Evolutionary conservation across 257 asterid species (phyloP).

Genomic region (Capsicum baccatum): DNA sequence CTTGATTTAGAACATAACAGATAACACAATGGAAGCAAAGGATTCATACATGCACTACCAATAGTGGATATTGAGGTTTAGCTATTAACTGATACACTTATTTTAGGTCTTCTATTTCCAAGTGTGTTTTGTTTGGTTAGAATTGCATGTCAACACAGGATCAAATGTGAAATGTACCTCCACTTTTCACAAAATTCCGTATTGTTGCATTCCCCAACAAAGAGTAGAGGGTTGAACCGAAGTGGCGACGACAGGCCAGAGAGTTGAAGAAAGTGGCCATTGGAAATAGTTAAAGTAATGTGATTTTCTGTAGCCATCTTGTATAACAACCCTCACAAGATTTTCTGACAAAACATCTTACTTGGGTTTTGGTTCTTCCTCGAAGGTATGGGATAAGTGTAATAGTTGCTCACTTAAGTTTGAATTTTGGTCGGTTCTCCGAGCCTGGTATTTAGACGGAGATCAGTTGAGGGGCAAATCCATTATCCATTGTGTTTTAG

Average conservation of each 20-base stretch:
- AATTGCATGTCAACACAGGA: neutral
- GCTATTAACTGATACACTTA: neutral
- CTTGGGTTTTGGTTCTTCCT: neutral
- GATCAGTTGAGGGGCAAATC: neutral
- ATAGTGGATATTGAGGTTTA: neutral
- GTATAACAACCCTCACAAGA: neutral
- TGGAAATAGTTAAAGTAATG: neutral
- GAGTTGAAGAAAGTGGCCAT: neutral
- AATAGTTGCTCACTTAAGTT: neutral
- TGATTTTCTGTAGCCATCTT: neutral
- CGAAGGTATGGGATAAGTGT: neutral
- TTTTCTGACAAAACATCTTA: neutral
- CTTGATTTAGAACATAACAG: conserved; percentile 11
- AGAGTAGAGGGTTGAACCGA: neutral
- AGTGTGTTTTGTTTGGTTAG: neutral
- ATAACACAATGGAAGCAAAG: neutral
- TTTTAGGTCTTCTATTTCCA: neutral
- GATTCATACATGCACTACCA: neutral
- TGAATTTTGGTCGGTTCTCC: neutral
- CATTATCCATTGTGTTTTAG: neutral
- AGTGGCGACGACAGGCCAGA: neutral
- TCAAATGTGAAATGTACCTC: neutral
- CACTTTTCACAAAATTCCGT: neutral
- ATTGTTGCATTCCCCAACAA: neutral
- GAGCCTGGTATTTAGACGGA: neutral